Conservation (phyloP, 495 filamentous ascomycete genomes). For the Lasiosphaeria hispida region DNA sequence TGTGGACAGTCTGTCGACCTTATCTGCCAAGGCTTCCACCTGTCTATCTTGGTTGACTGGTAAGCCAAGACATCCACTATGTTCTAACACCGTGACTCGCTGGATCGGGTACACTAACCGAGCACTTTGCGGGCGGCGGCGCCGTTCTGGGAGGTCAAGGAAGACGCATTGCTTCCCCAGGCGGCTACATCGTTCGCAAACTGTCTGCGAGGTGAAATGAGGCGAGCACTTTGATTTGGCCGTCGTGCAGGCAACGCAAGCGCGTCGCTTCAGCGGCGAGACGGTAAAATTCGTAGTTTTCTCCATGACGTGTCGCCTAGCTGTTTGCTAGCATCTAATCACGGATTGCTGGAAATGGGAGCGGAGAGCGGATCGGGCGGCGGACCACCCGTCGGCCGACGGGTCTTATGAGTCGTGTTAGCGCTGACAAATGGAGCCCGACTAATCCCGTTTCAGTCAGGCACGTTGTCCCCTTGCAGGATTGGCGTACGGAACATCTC, state of each 20-base stretch:
- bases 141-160: neutral
- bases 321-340: too few species aligned
- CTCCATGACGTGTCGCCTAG: too few species aligned
- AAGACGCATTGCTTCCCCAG: neutral
- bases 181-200: neutral
- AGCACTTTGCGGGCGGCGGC: neutral
- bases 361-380: neutral
- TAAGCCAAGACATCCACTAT: too few species aligned
- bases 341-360: neutral
- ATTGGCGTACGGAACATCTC: too few species aligned
- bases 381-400: neutral
- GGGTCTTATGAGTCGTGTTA: neutral
- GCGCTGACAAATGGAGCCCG: neutral
- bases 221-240: slow-evolving; percentile 3
- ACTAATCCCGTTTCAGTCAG: neutral
- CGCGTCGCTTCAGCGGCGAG: neutral
- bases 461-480: too few species aligned
- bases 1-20: too few species aligned
- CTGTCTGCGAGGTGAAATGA: neutral
- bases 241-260: neutral
- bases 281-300: neutral
- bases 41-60: too few species aligned
- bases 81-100: too few species aligned
- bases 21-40: too few species aligned
- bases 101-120: neutral